These are phyloP conservation scores for Dalbergia cultrata DNA, from an alignment of 306 rosid species.

Conservation along the genomic window DNA sequence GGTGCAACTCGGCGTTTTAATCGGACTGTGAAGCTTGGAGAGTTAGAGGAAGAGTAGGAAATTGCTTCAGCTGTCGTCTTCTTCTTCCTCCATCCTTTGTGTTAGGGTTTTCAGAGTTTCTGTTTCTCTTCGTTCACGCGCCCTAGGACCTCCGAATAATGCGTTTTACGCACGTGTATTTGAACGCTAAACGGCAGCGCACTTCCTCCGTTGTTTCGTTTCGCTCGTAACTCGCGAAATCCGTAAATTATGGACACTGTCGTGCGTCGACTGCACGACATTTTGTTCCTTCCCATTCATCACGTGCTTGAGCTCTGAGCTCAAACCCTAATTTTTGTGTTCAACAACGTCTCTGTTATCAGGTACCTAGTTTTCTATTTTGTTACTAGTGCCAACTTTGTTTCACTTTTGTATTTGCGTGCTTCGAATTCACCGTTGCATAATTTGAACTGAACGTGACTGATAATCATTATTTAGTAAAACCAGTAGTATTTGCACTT, in stretches of 20 bases:
- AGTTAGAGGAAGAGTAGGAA: no score
- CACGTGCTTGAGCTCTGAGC: conserved; percentile 2
- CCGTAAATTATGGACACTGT: conserved; percentile 26
- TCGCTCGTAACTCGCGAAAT: background rate
- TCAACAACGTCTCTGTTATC: conserved; percentile 17
- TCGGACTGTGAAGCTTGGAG: background rate
- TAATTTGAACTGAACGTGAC: conserved; percentile 1
- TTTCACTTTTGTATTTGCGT: background rate
- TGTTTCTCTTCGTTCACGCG: background rate
- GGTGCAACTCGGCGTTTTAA: background rate
- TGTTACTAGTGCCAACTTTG: background rate
- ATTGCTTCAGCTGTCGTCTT: background rate
- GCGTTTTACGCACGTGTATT: no score
- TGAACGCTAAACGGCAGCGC: background rate
- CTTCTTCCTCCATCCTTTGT: background rate
- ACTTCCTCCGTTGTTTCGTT: background rate
- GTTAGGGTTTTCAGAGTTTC: conserved; percentile 40
- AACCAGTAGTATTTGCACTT: background rate
- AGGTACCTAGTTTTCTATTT: conserved; percentile 21
- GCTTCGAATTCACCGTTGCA: conserved; percentile 5
- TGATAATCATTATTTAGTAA: background rate
- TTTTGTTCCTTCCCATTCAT: conserved; percentile 13
- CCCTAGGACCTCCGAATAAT: background rate
- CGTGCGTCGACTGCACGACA: conserved; percentile 27
- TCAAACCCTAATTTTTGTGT: conserved; percentile 38